phyloP scores from a whole-genome alignment of 768 basidiomycete genomes.

The Collybia mongolica region DNA sequence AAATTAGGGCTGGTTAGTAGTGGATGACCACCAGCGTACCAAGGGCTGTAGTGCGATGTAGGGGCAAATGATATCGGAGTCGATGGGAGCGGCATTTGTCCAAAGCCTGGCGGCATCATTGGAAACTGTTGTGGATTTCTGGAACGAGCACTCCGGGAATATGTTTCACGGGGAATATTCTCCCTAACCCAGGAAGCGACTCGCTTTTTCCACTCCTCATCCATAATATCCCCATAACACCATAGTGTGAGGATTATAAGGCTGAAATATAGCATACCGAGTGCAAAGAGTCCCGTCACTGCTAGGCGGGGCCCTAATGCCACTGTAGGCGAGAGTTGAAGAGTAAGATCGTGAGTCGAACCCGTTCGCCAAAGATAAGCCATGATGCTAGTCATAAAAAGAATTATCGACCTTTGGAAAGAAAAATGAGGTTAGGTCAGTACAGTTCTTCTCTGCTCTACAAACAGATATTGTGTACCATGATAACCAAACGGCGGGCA shows the following conservation, averaged over 20 bases:
- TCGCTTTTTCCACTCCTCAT: conserved; percentile 22
- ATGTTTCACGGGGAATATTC: conserved; percentile 11
- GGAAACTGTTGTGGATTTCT: background rate
- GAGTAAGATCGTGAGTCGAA: conserved; percentile 29
- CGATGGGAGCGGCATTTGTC: no score
- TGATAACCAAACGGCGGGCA: conserved; percentile 67
- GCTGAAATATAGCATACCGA: conserved; percentile 53
- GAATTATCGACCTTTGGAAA: conserved; percentile 52
- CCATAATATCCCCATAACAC: conserved; percentile 42
- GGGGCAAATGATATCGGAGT: no score
- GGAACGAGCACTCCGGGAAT: background rate
- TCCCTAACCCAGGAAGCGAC: conserved; percentile 6
- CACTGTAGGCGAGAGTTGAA: conserved; percentile 24
- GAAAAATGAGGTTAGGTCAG: conserved; percentile 18
- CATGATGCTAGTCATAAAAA: conserved; percentile 57
- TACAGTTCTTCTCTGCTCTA: no score
- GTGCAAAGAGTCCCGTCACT: conserved; percentile 43
- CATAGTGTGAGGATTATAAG: conserved; percentile 52
- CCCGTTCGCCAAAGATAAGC: conserved; percentile 54
- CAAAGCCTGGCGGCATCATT: no score
- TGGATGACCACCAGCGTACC: no score
- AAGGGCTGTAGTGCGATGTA: no score
- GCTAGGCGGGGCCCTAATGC: conserved; percentile 46
- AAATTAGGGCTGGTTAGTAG: no score
- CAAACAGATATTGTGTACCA: conserved; percentile 36